Conservation (phyloP, 1,139 yeast species). For the Candida labiduridarum region DNA sequence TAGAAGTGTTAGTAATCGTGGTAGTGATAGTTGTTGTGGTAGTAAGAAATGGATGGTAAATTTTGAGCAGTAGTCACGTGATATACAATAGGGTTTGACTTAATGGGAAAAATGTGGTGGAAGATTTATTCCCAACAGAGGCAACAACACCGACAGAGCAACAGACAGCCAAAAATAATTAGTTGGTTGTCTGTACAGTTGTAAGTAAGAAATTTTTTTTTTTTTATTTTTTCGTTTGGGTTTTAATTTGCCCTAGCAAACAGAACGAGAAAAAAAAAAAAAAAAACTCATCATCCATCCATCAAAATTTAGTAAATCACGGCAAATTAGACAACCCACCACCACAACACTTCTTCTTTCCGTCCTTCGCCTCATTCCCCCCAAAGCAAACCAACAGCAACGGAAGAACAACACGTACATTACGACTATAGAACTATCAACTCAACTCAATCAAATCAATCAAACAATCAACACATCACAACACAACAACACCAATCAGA, state of each 20-base stretch:
- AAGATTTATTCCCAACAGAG: not conserved
- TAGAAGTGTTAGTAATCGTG: too few species aligned
- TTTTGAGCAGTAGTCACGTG: not conserved
- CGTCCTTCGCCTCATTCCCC: not conserved
- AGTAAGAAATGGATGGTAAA: too few species aligned
- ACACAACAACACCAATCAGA: too few species aligned
- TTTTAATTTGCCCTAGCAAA: not conserved
- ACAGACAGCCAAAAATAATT: not conserved
- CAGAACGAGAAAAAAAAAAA: not conserved
- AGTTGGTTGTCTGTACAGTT: not conserved
- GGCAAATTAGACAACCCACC: too few species aligned
- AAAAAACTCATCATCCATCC: conserved; percentile 1
- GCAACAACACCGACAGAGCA: not conserved
- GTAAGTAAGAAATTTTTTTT: too few species aligned
- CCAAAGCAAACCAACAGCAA: not conserved
- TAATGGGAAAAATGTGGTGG: not conserved
- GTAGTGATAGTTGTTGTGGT: too few species aligned
- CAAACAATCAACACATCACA: too few species aligned
- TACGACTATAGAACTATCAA: too few species aligned
- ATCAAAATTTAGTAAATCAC: not conserved
- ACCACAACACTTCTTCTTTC: not conserved
- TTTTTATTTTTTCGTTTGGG: not conserved
- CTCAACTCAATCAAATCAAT: too few species aligned
- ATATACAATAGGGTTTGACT: not conserved
- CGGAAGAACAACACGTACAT: not conserved